Base-by-base conservation (phyloP, 1,284 basidiomycete species). In the Coniferiporia weirii region DNA sequence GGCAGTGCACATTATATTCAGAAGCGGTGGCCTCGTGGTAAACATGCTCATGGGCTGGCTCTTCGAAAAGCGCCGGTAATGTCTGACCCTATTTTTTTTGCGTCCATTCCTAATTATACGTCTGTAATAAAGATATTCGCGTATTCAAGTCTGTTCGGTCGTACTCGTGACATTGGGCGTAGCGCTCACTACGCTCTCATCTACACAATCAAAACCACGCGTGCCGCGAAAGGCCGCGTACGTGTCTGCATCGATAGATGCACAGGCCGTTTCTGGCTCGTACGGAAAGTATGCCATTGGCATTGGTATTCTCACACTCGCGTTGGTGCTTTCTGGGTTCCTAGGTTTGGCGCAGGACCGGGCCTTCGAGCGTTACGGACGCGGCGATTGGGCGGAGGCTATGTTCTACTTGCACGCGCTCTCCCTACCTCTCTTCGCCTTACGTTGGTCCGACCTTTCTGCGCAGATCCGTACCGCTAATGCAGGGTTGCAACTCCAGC, bases 1-100 rank as follows among this genome's bases (percentile, higher is more conserved):
- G 83, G 76, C 91, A 0, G 89, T 98, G 1, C 95, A 98, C 71
- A 97, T 98, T 70, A 91, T 98, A 60, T 98, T 97, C 69, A 80
- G 95, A 40, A 93, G 91, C 65, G 94, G 91, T 1, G 95, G 94
- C n/a, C 73, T 93, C 67, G 80, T 89, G n/a, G 73, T 92, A 50
- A 91, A 87, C 66, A 85, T 94, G 81, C 46, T 88, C 8, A 75
- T 93, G 59, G 92, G 91, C 0, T 87, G 80, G 77, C 52, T 85
- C 1, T 63, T 91, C 13, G 76, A 75, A 1, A 76, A 79, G 3
- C 87, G 83, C 68, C 77, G 74, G 84, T 84, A 66, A 48, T 17
- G 7, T 46, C 54, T 59, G 48, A 64, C 65, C 22, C 38, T 66
- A 20, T 51, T 60, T 27, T 60, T 27, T 51, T 17, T 56, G 7